phyloP scores from a whole-genome alignment of 352 stramenopile species.

The Phytophthora multivora region DNA sequence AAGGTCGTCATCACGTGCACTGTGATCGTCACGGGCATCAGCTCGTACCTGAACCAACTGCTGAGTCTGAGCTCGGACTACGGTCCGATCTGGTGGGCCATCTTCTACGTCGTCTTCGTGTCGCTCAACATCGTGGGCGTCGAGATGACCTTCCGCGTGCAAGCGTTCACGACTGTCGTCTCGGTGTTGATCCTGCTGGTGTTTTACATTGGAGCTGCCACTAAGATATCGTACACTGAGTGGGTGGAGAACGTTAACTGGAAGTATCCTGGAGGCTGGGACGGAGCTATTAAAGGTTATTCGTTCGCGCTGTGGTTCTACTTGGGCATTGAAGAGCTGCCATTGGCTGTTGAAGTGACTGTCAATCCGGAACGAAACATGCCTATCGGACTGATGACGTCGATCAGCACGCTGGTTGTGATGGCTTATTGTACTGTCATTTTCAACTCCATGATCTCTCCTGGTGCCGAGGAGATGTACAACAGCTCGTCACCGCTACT shows the following conservation, averaged over 20 bases:
- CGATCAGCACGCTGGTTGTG: constrained; percentile 54
- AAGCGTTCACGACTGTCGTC: constrained; percentile 59
- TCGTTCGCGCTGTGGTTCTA: constrained; percentile 81
- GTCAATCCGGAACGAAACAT: constrained; percentile 72
- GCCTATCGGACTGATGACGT: constrained; percentile 58
- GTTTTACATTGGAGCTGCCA: constrained; percentile 64
- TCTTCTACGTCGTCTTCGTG: constrained; percentile 72
- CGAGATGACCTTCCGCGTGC: constrained; percentile 70
- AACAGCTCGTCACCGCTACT: constrained; percentile 56
- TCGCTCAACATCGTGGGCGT: constrained; percentile 63
- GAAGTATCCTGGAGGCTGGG: constrained; percentile 54
- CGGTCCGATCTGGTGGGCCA: constrained; percentile 55
- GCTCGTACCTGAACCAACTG: constrained; percentile 70
- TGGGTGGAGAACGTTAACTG: constrained; percentile 54
- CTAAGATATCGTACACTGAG: constrained; percentile 61
- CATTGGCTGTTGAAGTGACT: constrained; percentile 68
- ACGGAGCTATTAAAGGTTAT: constrained; percentile 58
- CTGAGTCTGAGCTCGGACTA: constrained; percentile 43
- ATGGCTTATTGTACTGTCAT: constrained; percentile 63
- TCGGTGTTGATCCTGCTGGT: constrained; percentile 65
- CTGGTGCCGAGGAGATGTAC: constrained; percentile 48
- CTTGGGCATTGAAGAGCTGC: constrained; percentile 69
- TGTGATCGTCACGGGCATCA: constrained; percentile 67
- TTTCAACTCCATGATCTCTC: constrained; percentile 74
- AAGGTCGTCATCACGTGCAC: constrained; percentile 72